phyloP scores from a whole-genome alignment of 2,329 filamentous ascomycete genomes.

The Epichloe scottii region DNA sequence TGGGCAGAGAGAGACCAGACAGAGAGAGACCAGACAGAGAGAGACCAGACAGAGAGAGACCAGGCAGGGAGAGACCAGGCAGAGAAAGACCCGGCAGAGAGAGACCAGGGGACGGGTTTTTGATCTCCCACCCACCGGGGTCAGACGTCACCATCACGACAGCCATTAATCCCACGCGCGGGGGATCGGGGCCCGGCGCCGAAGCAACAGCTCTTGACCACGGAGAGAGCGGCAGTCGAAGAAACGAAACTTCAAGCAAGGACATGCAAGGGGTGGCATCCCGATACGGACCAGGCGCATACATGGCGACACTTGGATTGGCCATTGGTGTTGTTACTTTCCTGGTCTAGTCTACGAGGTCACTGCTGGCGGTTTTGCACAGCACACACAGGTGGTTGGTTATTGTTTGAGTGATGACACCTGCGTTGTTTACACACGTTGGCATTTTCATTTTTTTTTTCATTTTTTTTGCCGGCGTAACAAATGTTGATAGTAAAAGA shows the following conservation, averaged over 20 bases:
- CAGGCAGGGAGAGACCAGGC: neutral
- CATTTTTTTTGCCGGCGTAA: no score
- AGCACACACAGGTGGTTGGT: no score
- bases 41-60: neutral
- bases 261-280: neutral
- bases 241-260: neutral
- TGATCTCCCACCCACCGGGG: neutral
- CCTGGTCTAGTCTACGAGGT: neutral
- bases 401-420: neutral
- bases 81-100: neutral
- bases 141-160: neutral
- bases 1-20: no score
- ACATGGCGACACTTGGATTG: neutral
- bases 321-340: neutral
- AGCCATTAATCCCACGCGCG: neutral
- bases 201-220: neutral
- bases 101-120: neutral
- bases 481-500: neutral
- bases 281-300: neutral
- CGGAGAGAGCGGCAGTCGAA: neutral
- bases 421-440: neutral
- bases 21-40: neutral
- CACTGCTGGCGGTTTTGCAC: slow-evolving; percentile 1
- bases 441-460: neutral
- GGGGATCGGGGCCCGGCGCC: neutral